These are phyloP conservation scores for Bremia lactucae DNA, from an alignment of 352 stramenopile species.

Conservation along the genomic window DNA sequence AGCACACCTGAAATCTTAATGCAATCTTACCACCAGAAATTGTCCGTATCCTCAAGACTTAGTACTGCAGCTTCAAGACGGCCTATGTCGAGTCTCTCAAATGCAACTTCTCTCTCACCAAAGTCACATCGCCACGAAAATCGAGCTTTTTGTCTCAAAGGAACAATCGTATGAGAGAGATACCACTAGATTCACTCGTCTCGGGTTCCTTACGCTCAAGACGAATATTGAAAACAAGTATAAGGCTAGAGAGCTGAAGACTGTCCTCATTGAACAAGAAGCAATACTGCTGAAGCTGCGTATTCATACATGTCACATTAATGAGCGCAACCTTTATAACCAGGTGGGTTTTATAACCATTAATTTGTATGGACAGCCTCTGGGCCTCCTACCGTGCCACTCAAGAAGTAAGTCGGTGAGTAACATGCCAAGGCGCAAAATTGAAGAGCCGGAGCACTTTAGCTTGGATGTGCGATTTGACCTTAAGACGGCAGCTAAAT, in stretches of 20 bases:
- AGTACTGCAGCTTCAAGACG: conserved; percentile 68
- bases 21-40: conserved; percentile 39
- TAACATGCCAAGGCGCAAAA: conserved; percentile 15
- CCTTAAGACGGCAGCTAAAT: conserved; percentile 73
- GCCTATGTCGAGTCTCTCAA: conserved; percentile 60
- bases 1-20: not conserved
- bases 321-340: conserved; percentile 84
- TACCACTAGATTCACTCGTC: conserved; percentile 50
- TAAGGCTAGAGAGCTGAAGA: conserved; percentile 88
- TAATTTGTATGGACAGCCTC: conserved; percentile 66
- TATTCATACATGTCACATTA: conserved; percentile 84
- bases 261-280: conserved; percentile 83
- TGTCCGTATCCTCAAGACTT: conserved; percentile 91
- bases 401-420: conserved; percentile 31
- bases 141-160: conserved; percentile 85
- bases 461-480: conserved; percentile 86
- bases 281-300: conserved; percentile 80
- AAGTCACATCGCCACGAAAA: conserved; percentile 87
- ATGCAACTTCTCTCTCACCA: conserved; percentile 88
- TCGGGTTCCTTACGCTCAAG: conserved; percentile 82
- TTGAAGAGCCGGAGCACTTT: conserved; percentile 30
- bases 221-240: conserved; percentile 77
- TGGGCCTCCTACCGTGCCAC: conserved; percentile 39
- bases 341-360: conserved; percentile 89
- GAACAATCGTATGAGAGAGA: conserved; percentile 22